Evolutionary conservation across 371 early-diverging fungal genomes (phyloP).

Genomic region (Mortierella sp.): DNA sequence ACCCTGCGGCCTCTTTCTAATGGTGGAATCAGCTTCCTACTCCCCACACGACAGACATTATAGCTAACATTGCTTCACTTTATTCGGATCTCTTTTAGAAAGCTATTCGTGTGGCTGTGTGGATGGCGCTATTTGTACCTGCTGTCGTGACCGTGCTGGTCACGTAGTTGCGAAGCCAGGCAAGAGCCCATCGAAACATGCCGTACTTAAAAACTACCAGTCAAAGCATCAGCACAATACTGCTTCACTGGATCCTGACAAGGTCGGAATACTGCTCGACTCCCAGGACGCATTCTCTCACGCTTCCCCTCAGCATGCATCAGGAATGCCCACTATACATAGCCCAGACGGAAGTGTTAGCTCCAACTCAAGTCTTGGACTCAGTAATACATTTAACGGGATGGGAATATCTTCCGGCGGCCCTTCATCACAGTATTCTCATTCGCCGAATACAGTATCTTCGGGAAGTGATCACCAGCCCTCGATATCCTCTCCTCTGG

Average conservation of each 20-base stretch:
- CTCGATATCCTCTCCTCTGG: conserved; percentile 10
- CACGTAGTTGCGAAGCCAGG: conserved; percentile 39
- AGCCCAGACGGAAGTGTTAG: conserved; percentile 30
- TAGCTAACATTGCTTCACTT: neutral
- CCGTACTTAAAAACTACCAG: conserved; percentile 23
- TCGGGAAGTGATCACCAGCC: conserved; percentile 8
- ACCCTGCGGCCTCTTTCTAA: too few relatives aligned
- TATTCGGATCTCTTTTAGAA: neutral
- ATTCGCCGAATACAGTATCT: conserved; percentile 7
- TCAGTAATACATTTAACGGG: conserved; percentile 18
- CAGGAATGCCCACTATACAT: conserved; percentile 13
- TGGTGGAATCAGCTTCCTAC: neutral
- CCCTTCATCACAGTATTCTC: neutral
- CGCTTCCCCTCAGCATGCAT: neutral
- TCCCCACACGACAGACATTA: neutral
- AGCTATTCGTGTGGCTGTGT: conserved; percentile 28
- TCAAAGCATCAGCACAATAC: conserved; percentile 11
- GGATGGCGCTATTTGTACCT: conserved; percentile 34
- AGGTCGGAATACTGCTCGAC: conserved; percentile 5
- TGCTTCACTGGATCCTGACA: conserved; percentile 23
- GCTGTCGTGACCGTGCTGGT: conserved; percentile 41
- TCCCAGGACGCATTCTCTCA: conserved; percentile 13
- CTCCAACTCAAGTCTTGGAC: conserved; percentile 20
- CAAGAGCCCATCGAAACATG: conserved; percentile 19
- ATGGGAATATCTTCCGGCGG: conserved; percentile 15